A percentile compares a stretch with the other conserved stretches of the same genome.
Evolutionary conservation across 495 filamentous ascomycete genomes (phyloP).

Genomic region (Penicillium salamii): DNA sequence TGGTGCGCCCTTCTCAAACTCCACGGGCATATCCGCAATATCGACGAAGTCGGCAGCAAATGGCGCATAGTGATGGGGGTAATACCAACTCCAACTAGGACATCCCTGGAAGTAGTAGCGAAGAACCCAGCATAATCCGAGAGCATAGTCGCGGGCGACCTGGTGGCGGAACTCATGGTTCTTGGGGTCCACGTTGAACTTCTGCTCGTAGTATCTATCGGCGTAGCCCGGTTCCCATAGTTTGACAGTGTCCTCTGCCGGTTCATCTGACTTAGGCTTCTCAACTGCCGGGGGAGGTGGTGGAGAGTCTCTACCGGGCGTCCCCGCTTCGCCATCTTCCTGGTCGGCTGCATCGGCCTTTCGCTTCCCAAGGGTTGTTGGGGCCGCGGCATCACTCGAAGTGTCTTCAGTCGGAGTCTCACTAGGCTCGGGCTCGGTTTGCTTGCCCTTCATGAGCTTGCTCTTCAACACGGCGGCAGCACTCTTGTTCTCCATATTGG

Average conservation of each 20-base stretch:
- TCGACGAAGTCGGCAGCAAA: constrained; percentile 86
- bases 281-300: constrained; percentile 35
- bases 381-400: constrained; percentile 19
- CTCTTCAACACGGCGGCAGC: constrained; percentile 87
- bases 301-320: constrained; percentile 56
- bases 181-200: constrained; percentile 81
- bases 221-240: constrained; percentile 96
- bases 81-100: constrained; percentile 98
- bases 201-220: constrained; percentile 95
- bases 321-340: constrained; percentile 53
- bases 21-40: constrained; percentile 70
- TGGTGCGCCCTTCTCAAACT: constrained; percentile 81
- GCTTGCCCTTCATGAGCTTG: constrained; percentile 58
- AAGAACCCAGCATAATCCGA: constrained; percentile 97
- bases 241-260: constrained; percentile 73
- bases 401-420: constrained; percentile 15
- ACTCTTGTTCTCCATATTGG: constrained; percentile 89
- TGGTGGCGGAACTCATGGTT: constrained; percentile 86
- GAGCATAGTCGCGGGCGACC: constrained; percentile 90
- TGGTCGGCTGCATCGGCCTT: constrained; percentile 62
- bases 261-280: constrained; percentile 52
- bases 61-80: constrained; percentile 93
- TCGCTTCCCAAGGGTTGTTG: constrained; percentile 54
- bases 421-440: constrained; percentile 13
- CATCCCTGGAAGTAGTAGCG: constrained; percentile 98